Percentiles rank a stretch among this genome's conserved stretches.
Conservation (phyloP, 225 moss, liverwort and hornwort genomes). For the Lunularia cruciata region DNA sequence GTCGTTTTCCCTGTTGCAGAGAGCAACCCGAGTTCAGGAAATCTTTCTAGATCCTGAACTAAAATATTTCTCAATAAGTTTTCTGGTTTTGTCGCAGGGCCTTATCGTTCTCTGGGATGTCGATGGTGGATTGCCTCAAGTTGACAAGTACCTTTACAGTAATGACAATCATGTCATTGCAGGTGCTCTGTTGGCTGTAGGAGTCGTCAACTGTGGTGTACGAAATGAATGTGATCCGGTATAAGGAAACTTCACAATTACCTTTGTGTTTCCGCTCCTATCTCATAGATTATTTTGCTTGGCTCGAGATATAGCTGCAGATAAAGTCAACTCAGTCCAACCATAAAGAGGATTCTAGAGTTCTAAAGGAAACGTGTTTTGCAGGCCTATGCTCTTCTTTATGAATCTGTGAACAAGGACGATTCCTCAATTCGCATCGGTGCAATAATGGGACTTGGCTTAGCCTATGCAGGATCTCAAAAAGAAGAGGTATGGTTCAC, state of each 20-base stretch:
- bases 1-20: no score
- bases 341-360: no score
- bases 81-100: constrained; percentile 73
- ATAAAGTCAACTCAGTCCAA: no score
- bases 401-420: constrained; percentile 79
- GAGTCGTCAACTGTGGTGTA: constrained; percentile 89
- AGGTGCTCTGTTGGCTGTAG: constrained; percentile 94
- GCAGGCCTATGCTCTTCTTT: constrained; percentile 93
- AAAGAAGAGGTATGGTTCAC: constrained; percentile 69
- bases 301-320: no score
- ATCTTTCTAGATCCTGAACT: no score
- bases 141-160: constrained; percentile 96
- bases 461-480: constrained; percentile 97
- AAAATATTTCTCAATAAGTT: no score
- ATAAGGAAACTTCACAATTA: neutral
- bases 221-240: constrained; percentile 94
- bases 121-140: constrained; percentile 80
- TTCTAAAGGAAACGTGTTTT: neutral
- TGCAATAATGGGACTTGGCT: constrained; percentile 96
- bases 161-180: constrained; percentile 88
- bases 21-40: no score
- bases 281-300: no score
- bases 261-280: neutral
- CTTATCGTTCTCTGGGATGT: constrained; percentile 96
- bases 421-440: constrained; percentile 86